Percentiles rank a stretch among this genome's conserved stretches.
phyloP scores from a whole-genome alignment of 2,329 filamentous ascomycete species.

The Colletotrichum noveboracense region DNA sequence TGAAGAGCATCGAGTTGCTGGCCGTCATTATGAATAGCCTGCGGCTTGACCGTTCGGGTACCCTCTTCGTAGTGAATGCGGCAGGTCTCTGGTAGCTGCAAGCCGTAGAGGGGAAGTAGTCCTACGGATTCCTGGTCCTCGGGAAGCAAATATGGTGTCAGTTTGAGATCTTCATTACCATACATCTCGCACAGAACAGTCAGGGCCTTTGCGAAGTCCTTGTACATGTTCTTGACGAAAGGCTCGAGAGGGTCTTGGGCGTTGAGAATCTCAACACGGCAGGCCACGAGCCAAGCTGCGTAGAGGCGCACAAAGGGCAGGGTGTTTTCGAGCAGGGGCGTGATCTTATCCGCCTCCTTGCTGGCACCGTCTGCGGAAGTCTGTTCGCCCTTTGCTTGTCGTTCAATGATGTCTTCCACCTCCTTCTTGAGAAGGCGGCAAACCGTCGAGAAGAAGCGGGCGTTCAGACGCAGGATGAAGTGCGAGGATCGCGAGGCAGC shows the following conservation, averaged over 20 bases:
- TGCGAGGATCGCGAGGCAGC: conserved; percentile 55
- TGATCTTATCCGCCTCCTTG: conserved; percentile 34
- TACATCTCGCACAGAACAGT: conserved; percentile 55
- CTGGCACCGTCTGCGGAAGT: conserved; percentile 24
- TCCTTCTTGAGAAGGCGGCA: conserved; percentile 74
- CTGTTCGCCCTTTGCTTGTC: conserved; percentile 35
- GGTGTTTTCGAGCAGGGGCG: conserved; percentile 44
- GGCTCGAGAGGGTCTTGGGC: conserved; percentile 50
- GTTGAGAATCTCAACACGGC: conserved; percentile 49
- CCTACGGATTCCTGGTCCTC: conserved; percentile 56
- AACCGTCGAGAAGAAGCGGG: conserved; percentile 76
- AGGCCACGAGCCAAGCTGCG: conserved; percentile 57
- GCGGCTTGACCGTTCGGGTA: conserved; percentile 42
- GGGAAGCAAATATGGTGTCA: conserved; percentile 53
- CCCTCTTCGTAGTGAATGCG: conserved; percentile 39
- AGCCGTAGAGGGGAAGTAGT: conserved; percentile 45
- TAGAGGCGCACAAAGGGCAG: conserved; percentile 59
- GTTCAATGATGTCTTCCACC: conserved; percentile 57
- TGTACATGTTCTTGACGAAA: conserved; percentile 51
- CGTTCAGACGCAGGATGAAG: conserved; percentile 78
- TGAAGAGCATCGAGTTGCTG: not conserved
- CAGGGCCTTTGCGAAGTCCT: conserved; percentile 49
- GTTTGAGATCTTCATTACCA: conserved; percentile 39
- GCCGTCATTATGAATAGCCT: conserved; percentile 36
- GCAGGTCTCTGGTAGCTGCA: conserved; percentile 43